phyloP scores from a whole-genome alignment of 2,329 filamentous ascomycete genomes.

The Colletotrichum karsti region DNA sequence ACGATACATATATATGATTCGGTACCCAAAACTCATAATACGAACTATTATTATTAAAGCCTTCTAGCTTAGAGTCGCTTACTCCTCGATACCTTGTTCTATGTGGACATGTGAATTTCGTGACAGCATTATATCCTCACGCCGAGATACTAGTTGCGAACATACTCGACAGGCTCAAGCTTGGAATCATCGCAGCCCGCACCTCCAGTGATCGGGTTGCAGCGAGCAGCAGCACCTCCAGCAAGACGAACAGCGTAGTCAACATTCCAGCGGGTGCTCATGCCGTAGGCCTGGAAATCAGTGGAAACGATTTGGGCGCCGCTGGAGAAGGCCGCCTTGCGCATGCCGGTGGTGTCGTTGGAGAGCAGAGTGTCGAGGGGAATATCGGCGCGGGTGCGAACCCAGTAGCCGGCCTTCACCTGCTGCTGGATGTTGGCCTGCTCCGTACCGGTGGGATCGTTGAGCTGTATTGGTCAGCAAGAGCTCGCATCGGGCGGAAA shows the following conservation, averaged over 20 bases:
- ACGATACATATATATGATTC: no score
- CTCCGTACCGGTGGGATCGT: conserved; percentile 47
- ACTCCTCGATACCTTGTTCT: no score
- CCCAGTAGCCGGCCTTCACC: conserved; percentile 55
- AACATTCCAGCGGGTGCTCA: conserved; percentile 54
- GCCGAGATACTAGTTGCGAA: conserved; percentile 30
- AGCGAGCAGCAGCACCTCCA: conserved; percentile 35
- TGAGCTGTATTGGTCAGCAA: conserved; percentile 42
- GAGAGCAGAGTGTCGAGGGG: conserved; percentile 52
- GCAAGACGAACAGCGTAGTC: conserved; percentile 49
- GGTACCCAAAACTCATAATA: no score
- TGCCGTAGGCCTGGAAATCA: conserved; percentile 55
- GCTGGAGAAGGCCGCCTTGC: conserved; percentile 51
- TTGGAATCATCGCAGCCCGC: conserved; percentile 29
- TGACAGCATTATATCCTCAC: no score
- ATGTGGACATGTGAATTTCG: no score
- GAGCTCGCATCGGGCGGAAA: background rate
- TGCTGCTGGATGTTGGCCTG: conserved; percentile 50
- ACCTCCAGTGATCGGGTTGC: conserved; percentile 40
- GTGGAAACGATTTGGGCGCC: conserved; percentile 60
- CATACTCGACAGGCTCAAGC: conserved; percentile 33
- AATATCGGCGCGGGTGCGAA: conserved; percentile 57
- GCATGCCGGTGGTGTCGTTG: conserved; percentile 47
- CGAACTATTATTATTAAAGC: no score
- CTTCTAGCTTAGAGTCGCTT: no score